These are phyloP conservation scores for Globisporangium lucens DNA, from an alignment of 352 stramenopile species.

Conservation along the genomic window DNA sequence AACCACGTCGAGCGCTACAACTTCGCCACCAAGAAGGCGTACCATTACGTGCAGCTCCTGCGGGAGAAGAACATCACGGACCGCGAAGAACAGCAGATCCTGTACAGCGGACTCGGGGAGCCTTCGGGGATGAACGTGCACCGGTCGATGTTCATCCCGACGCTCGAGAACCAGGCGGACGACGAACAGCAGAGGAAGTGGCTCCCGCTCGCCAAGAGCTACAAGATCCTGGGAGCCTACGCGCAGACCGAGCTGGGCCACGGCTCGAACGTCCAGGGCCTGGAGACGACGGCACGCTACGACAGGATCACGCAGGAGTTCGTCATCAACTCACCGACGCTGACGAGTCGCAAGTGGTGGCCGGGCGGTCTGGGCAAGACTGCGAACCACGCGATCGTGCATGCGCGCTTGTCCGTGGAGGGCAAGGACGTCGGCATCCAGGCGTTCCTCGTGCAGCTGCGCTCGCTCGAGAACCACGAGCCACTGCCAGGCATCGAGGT, in stretches of 20 bases:
- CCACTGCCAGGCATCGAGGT: constrained; percentile 86
- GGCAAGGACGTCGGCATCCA: constrained; percentile 85
- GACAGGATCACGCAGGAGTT: constrained; percentile 89
- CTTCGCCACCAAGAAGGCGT: constrained; percentile 29
- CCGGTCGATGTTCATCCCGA: constrained; percentile 62
- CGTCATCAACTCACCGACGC: constrained; percentile 92
- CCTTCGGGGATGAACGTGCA: constrained; percentile 50
- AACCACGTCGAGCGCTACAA: constrained; percentile 42
- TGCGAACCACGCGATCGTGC: constrained; percentile 91
- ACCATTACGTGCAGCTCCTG: constrained; percentile 37
- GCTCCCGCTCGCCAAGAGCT: constrained; percentile 58
- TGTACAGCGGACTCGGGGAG: constrained; percentile 47
- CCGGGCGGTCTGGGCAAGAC: constrained; percentile 90
- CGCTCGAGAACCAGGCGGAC: constrained; percentile 62
- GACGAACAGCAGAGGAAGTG: constrained; percentile 59
- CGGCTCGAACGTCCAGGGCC: constrained; percentile 87
- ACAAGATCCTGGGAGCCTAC: constrained; percentile 87
- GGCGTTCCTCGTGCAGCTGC: constrained; percentile 92
- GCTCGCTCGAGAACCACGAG: constrained; percentile 72
- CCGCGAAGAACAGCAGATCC: constrained; percentile 28
- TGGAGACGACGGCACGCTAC: constrained; percentile 93
- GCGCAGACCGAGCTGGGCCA: constrained; percentile 96
- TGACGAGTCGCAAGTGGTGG: constrained; percentile 96
- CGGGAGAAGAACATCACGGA: constrained; percentile 29
- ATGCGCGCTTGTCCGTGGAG: constrained; percentile 73